phyloP scores from a whole-genome alignment of 495 filamentous ascomycete species.

The Articulospora tetracladia region DNA sequence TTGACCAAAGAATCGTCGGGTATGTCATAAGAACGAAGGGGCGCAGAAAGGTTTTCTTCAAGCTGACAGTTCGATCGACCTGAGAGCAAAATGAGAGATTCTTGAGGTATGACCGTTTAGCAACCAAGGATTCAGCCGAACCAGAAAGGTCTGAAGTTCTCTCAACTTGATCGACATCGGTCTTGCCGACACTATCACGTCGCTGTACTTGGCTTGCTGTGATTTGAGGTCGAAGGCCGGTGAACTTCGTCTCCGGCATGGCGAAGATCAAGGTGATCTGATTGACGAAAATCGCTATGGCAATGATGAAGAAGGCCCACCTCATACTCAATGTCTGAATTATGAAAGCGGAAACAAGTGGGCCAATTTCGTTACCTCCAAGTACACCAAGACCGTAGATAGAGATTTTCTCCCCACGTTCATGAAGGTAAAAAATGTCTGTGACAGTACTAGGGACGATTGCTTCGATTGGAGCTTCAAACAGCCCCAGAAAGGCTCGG shows the following conservation, averaged over 20 bases:
- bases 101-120: conserved; percentile 1
- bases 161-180: neutral
- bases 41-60: neutral
- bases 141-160: neutral
- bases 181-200: neutral
- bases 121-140: neutral
- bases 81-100: neutral
- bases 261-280: neutral
- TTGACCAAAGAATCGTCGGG: conserved; percentile 1
- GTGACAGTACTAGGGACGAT: conserved; percentile 11
- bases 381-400: conserved; percentile 11
- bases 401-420: conserved; percentile 14
- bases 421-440: conserved; percentile 13
- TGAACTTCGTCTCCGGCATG: conserved; percentile 8
- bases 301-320: conserved; percentile 12
- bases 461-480: conserved; percentile 13
- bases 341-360: conserved; percentile 10
- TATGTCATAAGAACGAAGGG: conserved; percentile 5
- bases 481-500: conserved; percentile 7
- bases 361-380: conserved; percentile 11
- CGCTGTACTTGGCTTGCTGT: neutral
- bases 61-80: conserved; percentile 5
- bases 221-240: conserved; percentile 2
- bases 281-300: neutral
- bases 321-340: conserved; percentile 5